These are phyloP conservation scores for Dactylella cylindrospora DNA, from an alignment of 2,329 filamentous ascomycete species.

Conservation along the genomic window DNA sequence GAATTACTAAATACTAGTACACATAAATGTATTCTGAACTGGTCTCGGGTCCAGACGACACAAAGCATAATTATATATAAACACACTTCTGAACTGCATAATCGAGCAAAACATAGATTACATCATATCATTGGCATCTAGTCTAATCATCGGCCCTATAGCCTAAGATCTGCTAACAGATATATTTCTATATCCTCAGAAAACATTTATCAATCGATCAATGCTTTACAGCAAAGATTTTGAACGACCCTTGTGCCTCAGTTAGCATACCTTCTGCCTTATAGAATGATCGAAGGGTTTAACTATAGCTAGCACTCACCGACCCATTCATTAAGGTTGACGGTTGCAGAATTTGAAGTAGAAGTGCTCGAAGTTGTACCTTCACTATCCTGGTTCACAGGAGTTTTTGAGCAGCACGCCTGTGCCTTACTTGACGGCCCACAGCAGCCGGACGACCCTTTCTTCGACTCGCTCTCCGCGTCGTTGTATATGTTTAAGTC, in stretches of 20 bases:
- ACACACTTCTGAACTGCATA: no score
- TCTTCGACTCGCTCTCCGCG: neutral
- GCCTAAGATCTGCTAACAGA: no score
- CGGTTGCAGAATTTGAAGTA: neutral
- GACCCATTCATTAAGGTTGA: slow-evolving; percentile 31
- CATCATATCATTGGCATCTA: no score
- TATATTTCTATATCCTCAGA: no score
- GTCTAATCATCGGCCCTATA: no score
- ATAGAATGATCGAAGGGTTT: neutral
- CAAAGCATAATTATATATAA: no score
- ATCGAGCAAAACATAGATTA: no score
- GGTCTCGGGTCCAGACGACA: no score
- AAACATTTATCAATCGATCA: no score
- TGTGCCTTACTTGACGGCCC: neutral
- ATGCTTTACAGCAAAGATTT: slow-evolving; percentile 27
- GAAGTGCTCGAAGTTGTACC: no score
- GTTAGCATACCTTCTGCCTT: neutral
- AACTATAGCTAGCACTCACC: slow-evolving; percentile 8
- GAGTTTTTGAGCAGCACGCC: neutral
- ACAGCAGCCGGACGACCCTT: neutral
- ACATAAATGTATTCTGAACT: no score
- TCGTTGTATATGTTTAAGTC: slow-evolving; percentile 16
- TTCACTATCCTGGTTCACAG: neutral
- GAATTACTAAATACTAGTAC: no score
- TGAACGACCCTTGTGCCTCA: slow-evolving; percentile 11